Evolutionary conservation across 2,329 filamentous ascomycete genomes (phyloP).

Genomic region (Waltergamsia citrina): DNA sequence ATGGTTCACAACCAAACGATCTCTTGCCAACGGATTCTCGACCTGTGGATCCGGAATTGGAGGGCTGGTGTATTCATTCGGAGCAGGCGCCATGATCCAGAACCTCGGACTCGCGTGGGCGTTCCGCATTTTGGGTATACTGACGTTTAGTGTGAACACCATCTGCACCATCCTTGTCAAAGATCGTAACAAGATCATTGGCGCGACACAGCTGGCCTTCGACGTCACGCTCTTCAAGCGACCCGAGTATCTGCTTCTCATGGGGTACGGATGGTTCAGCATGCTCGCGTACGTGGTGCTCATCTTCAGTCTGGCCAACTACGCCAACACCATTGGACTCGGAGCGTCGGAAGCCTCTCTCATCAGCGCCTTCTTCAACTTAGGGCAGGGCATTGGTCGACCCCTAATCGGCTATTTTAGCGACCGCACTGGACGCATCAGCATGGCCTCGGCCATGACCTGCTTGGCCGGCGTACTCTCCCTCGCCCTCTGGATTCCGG

Average conservation of each 20-base stretch:
- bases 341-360: constrained; percentile 57
- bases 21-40: constrained; percentile 59
- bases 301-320: constrained; percentile 69
- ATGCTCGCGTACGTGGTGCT: constrained; percentile 68
- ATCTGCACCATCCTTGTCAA: constrained; percentile 53
- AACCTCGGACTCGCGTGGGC: constrained; percentile 57
- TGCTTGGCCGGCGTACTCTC: constrained; percentile 54
- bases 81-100: constrained; percentile 58
- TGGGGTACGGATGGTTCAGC: constrained; percentile 60
- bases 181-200: constrained; percentile 64
- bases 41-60: constrained; percentile 66
- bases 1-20: constrained; percentile 62
- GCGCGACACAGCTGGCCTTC: constrained; percentile 58
- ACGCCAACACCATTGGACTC: constrained; percentile 59
- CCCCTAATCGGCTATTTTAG: constrained; percentile 65
- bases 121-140: constrained; percentile 54
- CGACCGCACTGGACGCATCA: constrained; percentile 61
- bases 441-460: constrained; percentile 59
- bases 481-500: constrained; percentile 65
- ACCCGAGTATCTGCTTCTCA: constrained; percentile 52
- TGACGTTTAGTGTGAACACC: constrained; percentile 55
- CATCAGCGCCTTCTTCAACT: constrained; percentile 64
- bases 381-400: constrained; percentile 57
- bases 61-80: constrained; percentile 61
- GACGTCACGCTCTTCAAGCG: constrained; percentile 52